Percentiles rank a stretch among this genome's conserved stretches.
phyloP scores from a whole-genome alignment of 139 green algal genomes.

The Spirogloea muscicola region DNA sequence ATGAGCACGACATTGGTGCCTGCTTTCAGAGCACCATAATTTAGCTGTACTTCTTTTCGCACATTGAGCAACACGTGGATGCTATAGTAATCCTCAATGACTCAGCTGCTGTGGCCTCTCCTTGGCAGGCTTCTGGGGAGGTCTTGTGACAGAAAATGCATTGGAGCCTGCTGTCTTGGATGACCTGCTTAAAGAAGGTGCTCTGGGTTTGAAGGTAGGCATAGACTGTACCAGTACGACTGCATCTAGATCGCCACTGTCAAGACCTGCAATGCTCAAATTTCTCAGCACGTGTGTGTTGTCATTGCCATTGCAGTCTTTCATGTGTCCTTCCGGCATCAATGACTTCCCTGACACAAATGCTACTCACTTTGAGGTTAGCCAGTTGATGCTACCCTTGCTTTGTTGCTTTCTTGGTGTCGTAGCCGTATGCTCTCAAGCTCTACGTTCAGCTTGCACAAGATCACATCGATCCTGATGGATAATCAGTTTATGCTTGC shows the following conservation, averaged over 20 bases:
- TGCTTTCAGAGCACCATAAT: no score
- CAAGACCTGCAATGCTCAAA: no score
- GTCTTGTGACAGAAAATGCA: conserved; percentile 84
- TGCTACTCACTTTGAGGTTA: conserved; percentile 59
- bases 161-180: conserved; percentile 55
- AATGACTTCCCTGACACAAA: conserved; percentile 74
- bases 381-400: conserved; percentile 64
- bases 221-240: no score
- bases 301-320: conserved; percentile 51
- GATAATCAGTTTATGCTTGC: no score
- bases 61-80: no score
- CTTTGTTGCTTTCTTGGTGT: not conserved
- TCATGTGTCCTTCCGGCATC: conserved; percentile 84
- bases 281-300: not conserved
- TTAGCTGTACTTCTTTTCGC: no score
- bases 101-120: no score
- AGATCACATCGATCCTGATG: no score
- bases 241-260: no score
- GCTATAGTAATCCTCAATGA: no score
- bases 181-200: conserved; percentile 65
- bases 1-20: no score
- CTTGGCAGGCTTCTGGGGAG: conserved; percentile 81
- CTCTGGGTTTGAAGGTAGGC: conserved; percentile 82
- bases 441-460: no score
- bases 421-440: conserved; percentile 53